A percentile compares a stretch with the other conserved stretches of the same genome.
These are phyloP conservation scores for Thalassiosira hispida DNA, from an alignment of 352 stramenopile genomes.

Conservation along the genomic window DNA sequence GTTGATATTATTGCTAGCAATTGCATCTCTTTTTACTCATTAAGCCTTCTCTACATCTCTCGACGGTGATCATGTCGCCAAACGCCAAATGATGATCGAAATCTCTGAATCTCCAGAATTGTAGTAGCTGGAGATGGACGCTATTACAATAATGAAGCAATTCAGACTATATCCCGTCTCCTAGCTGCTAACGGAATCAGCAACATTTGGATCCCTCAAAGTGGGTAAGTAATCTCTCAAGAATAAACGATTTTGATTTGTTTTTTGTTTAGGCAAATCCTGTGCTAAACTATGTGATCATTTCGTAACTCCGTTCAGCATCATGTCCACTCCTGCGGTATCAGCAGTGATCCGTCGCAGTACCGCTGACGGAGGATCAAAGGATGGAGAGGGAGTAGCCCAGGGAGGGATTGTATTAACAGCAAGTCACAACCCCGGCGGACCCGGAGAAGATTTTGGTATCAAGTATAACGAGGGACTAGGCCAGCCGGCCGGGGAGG, in stretches of 20 bases:
- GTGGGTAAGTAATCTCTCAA: conserved; percentile 68
- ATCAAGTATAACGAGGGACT: conserved; percentile 98
- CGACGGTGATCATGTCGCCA: background rate
- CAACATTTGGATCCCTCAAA: conserved; percentile 94
- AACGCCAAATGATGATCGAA: background rate
- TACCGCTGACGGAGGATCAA: conserved; percentile 22
- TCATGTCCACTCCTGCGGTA: conserved; percentile 97
- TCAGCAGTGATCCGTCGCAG: conserved; percentile 93
- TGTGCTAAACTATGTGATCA: background rate
- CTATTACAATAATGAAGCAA: conserved; percentile 88
- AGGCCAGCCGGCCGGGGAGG: conserved; percentile 95
- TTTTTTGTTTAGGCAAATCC: background rate
- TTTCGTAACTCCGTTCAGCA: conserved; percentile 25
- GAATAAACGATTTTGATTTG: background rate
- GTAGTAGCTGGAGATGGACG: conserved; percentile 95
- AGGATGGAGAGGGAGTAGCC: conserved; percentile 89
- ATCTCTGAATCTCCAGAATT: conserved; percentile 82
- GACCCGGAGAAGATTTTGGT: conserved; percentile 96
- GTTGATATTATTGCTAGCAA: too few relatives aligned
- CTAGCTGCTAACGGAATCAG: conserved; percentile 95
- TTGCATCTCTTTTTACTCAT: conserved; percentile 2
- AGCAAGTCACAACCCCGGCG: conserved; percentile 98
- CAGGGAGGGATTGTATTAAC: conserved; percentile 97
- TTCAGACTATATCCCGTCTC: conserved; percentile 97
- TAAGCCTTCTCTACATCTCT: conserved; percentile 10